These are phyloP conservation scores for Eucalyptus polyanthemos DNA, from an alignment of 345 rosid species.

Conservation along the genomic window DNA sequence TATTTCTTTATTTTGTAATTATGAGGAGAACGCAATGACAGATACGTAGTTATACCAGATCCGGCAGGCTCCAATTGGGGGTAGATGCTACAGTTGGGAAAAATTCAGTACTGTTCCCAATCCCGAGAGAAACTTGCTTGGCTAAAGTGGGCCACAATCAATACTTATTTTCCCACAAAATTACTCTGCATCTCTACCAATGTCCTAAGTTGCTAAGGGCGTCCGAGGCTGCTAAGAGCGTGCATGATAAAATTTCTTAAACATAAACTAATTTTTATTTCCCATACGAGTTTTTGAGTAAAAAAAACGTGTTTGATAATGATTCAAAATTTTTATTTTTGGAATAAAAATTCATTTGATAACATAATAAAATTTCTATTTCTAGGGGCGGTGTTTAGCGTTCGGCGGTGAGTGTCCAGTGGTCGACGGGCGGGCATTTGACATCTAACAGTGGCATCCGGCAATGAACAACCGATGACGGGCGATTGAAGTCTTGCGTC, in stretches of 20 bases:
- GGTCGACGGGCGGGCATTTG: accelerated
- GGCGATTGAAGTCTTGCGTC: accelerated
- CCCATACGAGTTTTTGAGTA: no score
- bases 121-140: background rate
- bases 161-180: background rate
- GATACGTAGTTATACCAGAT: background rate
- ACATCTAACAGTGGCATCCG: accelerated
- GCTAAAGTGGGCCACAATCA: background rate
- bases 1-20: background rate
- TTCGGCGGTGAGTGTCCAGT: accelerated
- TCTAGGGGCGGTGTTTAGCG: accelerated
- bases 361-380: no score
- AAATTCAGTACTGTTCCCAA: background rate
- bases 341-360: no score
- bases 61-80: background rate
- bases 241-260: no score
- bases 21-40: background rate
- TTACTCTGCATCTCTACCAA: background rate
- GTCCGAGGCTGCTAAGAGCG: background rate
- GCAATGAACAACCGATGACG: accelerated
- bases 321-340: no score
- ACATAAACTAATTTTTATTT: accelerated
- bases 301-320: no score
- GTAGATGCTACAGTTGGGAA: background rate
- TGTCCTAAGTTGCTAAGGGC: background rate